phyloP scores from a whole-genome alignment of 257 asterid species.

The Nicotiana tomentosiformis region DNA sequence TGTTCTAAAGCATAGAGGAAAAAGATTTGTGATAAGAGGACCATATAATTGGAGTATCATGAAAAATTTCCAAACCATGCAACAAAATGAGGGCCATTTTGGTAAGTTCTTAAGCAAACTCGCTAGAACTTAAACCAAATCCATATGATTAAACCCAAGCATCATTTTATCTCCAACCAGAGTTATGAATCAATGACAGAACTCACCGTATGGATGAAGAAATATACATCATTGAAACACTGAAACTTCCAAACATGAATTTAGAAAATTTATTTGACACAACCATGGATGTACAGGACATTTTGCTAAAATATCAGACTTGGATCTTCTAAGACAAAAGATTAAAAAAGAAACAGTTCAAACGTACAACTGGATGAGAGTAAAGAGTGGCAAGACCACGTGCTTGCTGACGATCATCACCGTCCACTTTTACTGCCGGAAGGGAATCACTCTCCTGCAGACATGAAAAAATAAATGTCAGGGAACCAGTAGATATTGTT shows the following conservation, averaged over 20 bases:
- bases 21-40: background rate
- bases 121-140: background rate
- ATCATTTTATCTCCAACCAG: background rate
- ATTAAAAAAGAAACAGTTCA: slow-evolving; percentile 8
- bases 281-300: background rate
- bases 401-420: slow-evolving; percentile 85
- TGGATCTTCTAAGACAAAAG: background rate
- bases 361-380: slow-evolving; percentile 93
- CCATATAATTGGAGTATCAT: background rate
- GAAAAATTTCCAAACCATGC: background rate
- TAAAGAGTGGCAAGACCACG: slow-evolving; percentile 82
- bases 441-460: slow-evolving; percentile 65
- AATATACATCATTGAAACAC: background rate
- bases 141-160: background rate
- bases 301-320: background rate
- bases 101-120: background rate
- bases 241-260: background rate
- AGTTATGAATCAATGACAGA: background rate
- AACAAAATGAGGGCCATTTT: background rate
- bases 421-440: slow-evolving; percentile 68
- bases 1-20: background rate
- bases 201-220: background rate
- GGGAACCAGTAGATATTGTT: slow-evolving; percentile 16
- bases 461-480: slow-evolving; percentile 9
- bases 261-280: background rate